A percentile compares a stretch with the other conserved stretches of the same genome.
These are phyloP conservation scores for Saitozyma podzolica DNA, from an alignment of 768 basidiomycete species.

Conservation along the genomic window DNA sequence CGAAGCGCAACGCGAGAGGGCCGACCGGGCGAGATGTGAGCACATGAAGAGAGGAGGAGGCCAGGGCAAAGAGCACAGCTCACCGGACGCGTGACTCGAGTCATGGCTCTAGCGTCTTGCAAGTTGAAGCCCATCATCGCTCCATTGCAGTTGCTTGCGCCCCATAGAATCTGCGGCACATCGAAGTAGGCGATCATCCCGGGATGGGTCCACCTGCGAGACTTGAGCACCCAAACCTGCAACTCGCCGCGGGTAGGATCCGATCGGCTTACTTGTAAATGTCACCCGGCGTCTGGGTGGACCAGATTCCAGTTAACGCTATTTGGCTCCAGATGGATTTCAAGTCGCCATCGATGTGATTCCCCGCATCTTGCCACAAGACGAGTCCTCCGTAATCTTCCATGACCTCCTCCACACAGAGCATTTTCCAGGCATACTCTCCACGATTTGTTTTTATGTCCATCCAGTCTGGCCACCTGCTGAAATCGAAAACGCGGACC, in stretches of 20 bases:
- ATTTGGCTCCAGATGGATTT: slow-evolving; percentile 6
- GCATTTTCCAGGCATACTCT: slow-evolving; percentile 15
- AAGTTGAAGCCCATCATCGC: slow-evolving; percentile 12
- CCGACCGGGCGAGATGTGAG: too few species aligned
- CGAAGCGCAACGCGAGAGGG: background rate
- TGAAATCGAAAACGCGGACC: slow-evolving; percentile 12
- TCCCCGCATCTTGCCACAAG: slow-evolving; percentile 13
- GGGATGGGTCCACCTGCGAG: slow-evolving; percentile 13
- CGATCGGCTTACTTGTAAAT: slow-evolving; percentile 1
- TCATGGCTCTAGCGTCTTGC: slow-evolving; percentile 12
- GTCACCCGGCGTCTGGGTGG: slow-evolving; percentile 1
- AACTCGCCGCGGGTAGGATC: background rate
- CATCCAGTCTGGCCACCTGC: slow-evolving; percentile 10
- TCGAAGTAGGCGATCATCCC: slow-evolving; percentile 9
- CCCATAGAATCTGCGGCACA: slow-evolving; percentile 7
- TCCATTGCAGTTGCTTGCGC: slow-evolving; percentile 13
- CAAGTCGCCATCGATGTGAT: slow-evolving; percentile 6
- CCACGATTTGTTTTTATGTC: slow-evolving; percentile 1
- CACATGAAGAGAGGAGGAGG: too few species aligned
- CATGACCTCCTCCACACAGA: slow-evolving; percentile 12
- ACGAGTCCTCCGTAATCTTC: slow-evolving; percentile 15
- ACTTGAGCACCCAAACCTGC: too few species aligned
- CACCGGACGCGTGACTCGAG: slow-evolving; percentile 8
- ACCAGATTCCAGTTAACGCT: slow-evolving; percentile 6
- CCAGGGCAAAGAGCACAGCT: too few species aligned